phyloP scores from a whole-genome alignment of 306 rosid species.

The Crataegus laevigata region DNA sequence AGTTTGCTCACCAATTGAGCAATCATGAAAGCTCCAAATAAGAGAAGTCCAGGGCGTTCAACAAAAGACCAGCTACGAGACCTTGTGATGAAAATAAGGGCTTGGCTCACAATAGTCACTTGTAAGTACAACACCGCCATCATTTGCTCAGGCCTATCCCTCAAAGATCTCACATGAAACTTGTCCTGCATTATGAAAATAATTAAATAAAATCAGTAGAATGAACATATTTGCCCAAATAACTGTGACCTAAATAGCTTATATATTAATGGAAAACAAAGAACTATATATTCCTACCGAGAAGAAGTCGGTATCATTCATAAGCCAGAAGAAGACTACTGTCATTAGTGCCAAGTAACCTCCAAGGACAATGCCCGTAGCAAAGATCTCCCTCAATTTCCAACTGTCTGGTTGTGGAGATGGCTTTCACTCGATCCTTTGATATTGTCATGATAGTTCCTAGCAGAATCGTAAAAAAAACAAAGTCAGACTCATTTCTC shows the following conservation, averaged over 20 bases:
- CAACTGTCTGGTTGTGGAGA: slow-evolving; percentile 93
- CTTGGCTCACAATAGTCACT: slow-evolving; percentile 98
- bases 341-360: slow-evolving; percentile 97
- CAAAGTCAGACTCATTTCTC: slow-evolving; percentile 12
- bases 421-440: slow-evolving; percentile 94
- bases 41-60: slow-evolving; percentile 92
- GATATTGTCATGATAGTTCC: slow-evolving; percentile 99
- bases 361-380: slow-evolving; percentile 92
- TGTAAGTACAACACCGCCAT: slow-evolving; percentile 97
- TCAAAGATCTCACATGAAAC: slow-evolving; percentile 44
- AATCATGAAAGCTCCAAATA: slow-evolving; percentile 66
- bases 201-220: neutral
- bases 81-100: slow-evolving; percentile 89
- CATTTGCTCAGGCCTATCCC: slow-evolving; percentile 31
- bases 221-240: neutral
- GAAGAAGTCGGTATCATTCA: slow-evolving; percentile 63
- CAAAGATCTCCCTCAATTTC: slow-evolving; percentile 93
- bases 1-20: slow-evolving; percentile 76
- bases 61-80: slow-evolving; percentile 90
- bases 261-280: neutral
- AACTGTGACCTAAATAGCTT: neutral
- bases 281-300: slow-evolving; percentile 39
- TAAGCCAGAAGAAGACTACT: slow-evolving; percentile 81
- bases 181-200: slow-evolving; percentile 43
- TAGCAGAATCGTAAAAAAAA: slow-evolving; percentile 18